Conservation (phyloP, 176 grass and related monocot genomes). For the Lolium rigidum region DNA sequence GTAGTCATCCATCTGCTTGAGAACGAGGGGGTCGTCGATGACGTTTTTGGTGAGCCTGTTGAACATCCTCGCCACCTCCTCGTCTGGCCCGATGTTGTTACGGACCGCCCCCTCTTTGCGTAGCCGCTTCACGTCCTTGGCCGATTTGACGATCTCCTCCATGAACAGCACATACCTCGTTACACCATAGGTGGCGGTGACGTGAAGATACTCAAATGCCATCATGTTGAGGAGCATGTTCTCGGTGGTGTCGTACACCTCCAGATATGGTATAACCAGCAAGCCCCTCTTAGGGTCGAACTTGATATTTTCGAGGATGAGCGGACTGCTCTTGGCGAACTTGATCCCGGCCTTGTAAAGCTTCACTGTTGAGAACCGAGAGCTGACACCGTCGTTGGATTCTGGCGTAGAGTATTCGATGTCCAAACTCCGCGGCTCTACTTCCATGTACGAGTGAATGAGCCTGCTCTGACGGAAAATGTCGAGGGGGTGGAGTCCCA, state of each 20-base stretch:
- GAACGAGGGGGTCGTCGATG: neutral
- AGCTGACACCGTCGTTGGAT: neutral
- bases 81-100: neutral
- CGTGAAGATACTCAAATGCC: too few species aligned
- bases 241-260: neutral
- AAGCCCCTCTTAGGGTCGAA: neutral
- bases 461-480: neutral
- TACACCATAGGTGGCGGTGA: neutral
- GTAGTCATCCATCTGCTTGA: neutral
- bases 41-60: neutral
- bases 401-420: neutral
- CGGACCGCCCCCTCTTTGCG: neutral
- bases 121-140: neutral
- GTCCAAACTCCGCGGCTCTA: too few species aligned
- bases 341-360: neutral
- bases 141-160: neutral
- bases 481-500: neutral
- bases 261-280: neutral
- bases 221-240: too few species aligned
- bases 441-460: neutral
- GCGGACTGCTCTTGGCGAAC: neutral
- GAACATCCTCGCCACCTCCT: neutral
- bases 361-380: neutral
- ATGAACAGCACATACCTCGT: neutral
- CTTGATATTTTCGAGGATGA: neutral